These are phyloP conservation scores for Takashimella tepidaria DNA, from an alignment of 1,284 basidiomycete genomes.

Conservation along the genomic window DNA sequence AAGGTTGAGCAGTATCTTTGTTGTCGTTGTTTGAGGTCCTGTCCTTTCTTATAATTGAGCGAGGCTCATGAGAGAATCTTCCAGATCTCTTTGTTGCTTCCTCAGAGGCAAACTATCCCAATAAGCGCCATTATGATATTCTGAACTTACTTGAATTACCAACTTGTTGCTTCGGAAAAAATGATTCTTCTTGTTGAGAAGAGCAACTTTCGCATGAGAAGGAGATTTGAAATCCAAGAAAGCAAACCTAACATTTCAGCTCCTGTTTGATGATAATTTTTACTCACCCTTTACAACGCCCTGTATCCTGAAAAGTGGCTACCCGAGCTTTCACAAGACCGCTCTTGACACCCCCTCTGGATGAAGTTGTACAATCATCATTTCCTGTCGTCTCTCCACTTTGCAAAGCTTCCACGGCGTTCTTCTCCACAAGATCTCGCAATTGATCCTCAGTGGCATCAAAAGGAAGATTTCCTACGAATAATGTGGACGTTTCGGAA, in stretches of 20 bases:
- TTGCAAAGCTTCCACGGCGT: slow-evolving; percentile 58
- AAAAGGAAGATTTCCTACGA: slow-evolving; percentile 52
- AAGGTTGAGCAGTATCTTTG: too few species aligned
- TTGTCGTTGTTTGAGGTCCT: too few species aligned
- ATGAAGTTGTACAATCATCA: slow-evolving; percentile 28
- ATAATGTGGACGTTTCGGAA: slow-evolving; percentile 40
- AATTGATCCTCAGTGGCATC: slow-evolving; percentile 75
- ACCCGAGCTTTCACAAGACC: slow-evolving; percentile 87
- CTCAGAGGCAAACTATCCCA: slow-evolving; percentile 42
- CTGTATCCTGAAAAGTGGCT: slow-evolving; percentile 92
- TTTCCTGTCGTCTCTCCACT: slow-evolving; percentile 50
- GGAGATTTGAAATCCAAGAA: slow-evolving; percentile 85
- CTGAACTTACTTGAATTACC: slow-evolving; percentile 61
- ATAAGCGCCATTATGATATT: slow-evolving; percentile 10
- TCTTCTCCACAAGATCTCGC: slow-evolving; percentile 46
- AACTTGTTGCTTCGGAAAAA: slow-evolving; percentile 76
- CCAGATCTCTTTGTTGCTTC: slow-evolving; percentile 36
- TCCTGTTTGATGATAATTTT: slow-evolving; percentile 1
- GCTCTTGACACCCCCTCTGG: slow-evolving; percentile 47
- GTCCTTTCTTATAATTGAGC: slow-evolving; percentile 4
- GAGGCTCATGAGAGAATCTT: neutral
- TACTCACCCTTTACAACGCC: slow-evolving; percentile 86
- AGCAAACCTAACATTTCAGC: slow-evolving; percentile 62
- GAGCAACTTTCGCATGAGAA: slow-evolving; percentile 72
- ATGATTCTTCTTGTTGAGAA: slow-evolving; percentile 80